phyloP scores from a whole-genome alignment of 2,329 filamentous ascomycete genomes.

The Canariomyces notabilis region DNA sequence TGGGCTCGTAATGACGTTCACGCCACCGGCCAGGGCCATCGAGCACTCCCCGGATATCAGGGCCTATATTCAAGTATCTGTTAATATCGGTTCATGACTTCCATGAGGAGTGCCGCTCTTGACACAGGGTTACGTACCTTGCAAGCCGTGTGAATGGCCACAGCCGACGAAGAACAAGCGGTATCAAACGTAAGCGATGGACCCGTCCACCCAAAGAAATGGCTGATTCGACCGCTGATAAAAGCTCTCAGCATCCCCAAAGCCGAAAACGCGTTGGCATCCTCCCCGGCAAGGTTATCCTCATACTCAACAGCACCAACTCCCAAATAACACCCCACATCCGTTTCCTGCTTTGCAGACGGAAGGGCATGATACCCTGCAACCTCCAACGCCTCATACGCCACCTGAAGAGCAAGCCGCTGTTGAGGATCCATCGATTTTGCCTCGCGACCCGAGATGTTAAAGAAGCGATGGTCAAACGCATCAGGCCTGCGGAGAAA shows the following conservation, averaged over 20 bases:
- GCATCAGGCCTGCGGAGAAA: slow-evolving; percentile 23
- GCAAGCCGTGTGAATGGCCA: slow-evolving; percentile 36
- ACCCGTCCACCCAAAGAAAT: slow-evolving; percentile 35
- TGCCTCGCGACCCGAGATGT: slow-evolving; percentile 34
- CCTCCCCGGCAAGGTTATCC: slow-evolving; percentile 26
- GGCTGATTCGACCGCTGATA: slow-evolving; percentile 30
- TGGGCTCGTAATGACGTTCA: slow-evolving; percentile 29
- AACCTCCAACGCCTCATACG: slow-evolving; percentile 37
- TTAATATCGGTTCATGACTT: no score
- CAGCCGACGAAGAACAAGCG: slow-evolving; percentile 34
- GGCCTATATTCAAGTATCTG: no score
- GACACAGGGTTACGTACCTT: no score
- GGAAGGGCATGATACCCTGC: slow-evolving; percentile 22
- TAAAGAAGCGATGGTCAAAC: slow-evolving; percentile 41
- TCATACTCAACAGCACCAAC: slow-evolving; percentile 25
- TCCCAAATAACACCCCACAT: slow-evolving; percentile 32
- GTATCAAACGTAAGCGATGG: slow-evolving; percentile 32
- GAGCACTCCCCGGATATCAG: slow-evolving; percentile 28
- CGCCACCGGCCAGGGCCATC: slow-evolving; percentile 31
- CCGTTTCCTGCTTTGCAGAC: slow-evolving; percentile 29
- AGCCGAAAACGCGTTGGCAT: slow-evolving; percentile 28
- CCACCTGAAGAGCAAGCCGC: slow-evolving; percentile 35
- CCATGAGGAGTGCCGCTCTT: no score
- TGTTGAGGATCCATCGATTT: slow-evolving; percentile 40
- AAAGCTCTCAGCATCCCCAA: slow-evolving; percentile 33